These are phyloP conservation scores for Oryza coarctata DNA, from an alignment of 176 grass and related monocot species.

Conservation along the genomic window DNA sequence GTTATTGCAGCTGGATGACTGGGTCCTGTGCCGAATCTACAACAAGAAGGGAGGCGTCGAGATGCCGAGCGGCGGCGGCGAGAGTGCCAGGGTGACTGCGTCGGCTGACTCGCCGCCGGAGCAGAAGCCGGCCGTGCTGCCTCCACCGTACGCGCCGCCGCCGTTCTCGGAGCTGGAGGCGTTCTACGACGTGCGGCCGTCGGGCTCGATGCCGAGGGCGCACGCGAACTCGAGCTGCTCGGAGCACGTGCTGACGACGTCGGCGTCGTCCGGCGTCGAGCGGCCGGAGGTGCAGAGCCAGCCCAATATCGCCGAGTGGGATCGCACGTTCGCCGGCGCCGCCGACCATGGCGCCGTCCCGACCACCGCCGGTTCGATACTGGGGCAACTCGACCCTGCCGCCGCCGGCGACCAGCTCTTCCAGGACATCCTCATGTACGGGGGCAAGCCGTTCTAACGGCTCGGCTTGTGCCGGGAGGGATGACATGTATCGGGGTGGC, in stretches of 20 bases:
- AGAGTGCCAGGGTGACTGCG: background rate
- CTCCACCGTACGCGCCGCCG: slow-evolving; percentile 5
- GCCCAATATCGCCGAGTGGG: slow-evolving; percentile 60
- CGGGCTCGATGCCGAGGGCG: slow-evolving; percentile 61
- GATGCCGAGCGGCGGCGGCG: background rate
- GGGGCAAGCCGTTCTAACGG: slow-evolving; percentile 58
- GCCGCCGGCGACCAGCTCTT: slow-evolving; percentile 43
- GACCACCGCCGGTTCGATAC: slow-evolving; percentile 22
- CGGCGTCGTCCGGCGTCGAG: slow-evolving; percentile 40
- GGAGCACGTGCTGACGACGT: slow-evolving; percentile 47
- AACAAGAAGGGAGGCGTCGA: slow-evolving; percentile 60
- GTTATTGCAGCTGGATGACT: slow-evolving; percentile 61
- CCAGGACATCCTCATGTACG: slow-evolving; percentile 66
- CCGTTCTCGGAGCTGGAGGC: slow-evolving; percentile 43
- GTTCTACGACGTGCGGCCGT: slow-evolving; percentile 51
- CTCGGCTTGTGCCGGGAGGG: background rate
- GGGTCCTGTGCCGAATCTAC: slow-evolving; percentile 84
- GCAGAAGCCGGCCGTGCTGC: slow-evolving; percentile 43
- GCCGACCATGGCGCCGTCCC: background rate
- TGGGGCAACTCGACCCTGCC: slow-evolving; percentile 21
- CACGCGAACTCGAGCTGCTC: slow-evolving; percentile 71
- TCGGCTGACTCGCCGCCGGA: slow-evolving; percentile 40
- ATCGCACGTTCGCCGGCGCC: slow-evolving; percentile 33
- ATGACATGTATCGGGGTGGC: background rate
- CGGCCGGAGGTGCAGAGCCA: slow-evolving; percentile 71